Percentiles rank a stretch among this genome's conserved stretches.
phyloP scores from a whole-genome alignment of 208 protist genomes.

The Zelonia costaricensis region DNA sequence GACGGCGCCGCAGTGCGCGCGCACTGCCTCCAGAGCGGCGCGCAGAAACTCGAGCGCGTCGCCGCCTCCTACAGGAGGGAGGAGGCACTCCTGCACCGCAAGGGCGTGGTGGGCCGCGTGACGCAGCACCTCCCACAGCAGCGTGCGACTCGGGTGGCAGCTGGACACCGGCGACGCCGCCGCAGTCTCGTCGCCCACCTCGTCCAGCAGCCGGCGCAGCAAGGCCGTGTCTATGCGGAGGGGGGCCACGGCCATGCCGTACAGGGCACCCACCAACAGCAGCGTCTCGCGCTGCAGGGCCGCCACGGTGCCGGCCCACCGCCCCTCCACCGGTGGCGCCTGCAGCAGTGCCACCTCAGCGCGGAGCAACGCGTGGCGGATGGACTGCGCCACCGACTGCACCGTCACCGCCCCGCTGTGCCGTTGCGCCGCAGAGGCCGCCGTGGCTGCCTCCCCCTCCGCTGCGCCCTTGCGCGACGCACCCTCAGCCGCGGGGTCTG shows the following conservation, averaged over 20 bases:
- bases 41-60: slow-evolving; percentile 29
- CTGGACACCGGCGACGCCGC: slow-evolving; percentile 14
- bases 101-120: slow-evolving; percentile 60
- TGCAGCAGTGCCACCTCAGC: slow-evolving; percentile 56
- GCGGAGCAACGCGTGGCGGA: slow-evolving; percentile 59
- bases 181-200: slow-evolving; percentile 36
- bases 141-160: slow-evolving; percentile 1
- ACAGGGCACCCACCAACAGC: slow-evolving; percentile 55
- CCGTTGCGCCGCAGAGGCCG: too few relatives aligned
- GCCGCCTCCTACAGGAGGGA: slow-evolving; percentile 1
- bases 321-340: slow-evolving; percentile 32
- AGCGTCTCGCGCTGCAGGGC: slow-evolving; percentile 56
- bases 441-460: background rate
- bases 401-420: slow-evolving; percentile 23
- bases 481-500: background rate
- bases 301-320: slow-evolving; percentile 40
- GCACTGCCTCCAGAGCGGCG: slow-evolving; percentile 38
- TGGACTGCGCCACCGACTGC: slow-evolving; percentile 60
- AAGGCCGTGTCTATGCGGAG: slow-evolving; percentile 24
- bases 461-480: background rate
- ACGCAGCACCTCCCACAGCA: slow-evolving; percentile 41
- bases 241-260: slow-evolving; percentile 51
- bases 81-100: slow-evolving; percentile 41
- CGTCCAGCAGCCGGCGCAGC: slow-evolving; percentile 25
- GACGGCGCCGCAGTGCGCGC: slow-evolving; percentile 34